Conservation (phyloP, 1,139 yeast species). For the Yamadazyma aaseri region DNA sequence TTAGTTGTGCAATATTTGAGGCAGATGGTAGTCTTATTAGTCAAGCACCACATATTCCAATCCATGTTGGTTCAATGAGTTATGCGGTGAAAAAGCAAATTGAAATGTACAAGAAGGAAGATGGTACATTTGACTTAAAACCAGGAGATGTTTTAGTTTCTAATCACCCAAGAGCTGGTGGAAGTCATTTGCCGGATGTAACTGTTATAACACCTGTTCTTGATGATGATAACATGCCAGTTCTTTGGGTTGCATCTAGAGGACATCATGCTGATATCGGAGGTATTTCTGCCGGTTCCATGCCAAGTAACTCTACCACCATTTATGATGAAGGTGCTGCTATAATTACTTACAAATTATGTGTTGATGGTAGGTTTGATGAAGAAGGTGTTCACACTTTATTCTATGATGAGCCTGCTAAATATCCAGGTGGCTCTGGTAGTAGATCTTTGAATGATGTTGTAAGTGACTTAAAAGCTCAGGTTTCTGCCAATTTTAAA, state of each 20-base stretch:
- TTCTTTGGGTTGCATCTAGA: conserved; percentile 47
- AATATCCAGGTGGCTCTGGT: conserved; percentile 47
- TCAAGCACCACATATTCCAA: conserved; percentile 87
- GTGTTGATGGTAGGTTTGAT: conserved; percentile 37
- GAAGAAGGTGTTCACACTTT: conserved; percentile 39
- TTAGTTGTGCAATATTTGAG: conserved; percentile 81
- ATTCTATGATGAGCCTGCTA: conserved; percentile 43
- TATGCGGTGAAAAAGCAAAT: conserved; percentile 74
- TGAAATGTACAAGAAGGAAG: conserved; percentile 45
- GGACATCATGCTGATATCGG: conserved; percentile 53
- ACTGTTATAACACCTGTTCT: conserved; percentile 71
- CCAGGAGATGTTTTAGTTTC: conserved; percentile 77
- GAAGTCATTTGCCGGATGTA: conserved; percentile 81
- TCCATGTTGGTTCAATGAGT: conserved; percentile 85
- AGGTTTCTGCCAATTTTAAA: conserved; percentile 62
- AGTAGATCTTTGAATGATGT: conserved; percentile 42
- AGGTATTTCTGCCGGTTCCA: conserved; percentile 45
- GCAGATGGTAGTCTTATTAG: conserved; percentile 76
- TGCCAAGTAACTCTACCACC: conserved; percentile 48
- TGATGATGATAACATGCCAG: conserved; percentile 28
- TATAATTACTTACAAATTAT: conserved; percentile 39
- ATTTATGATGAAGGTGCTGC: conserved; percentile 47
- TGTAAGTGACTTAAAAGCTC: conserved; percentile 60
- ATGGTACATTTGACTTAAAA: conserved; percentile 29
- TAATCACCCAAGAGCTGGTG: conserved; percentile 80